Conservation (phyloP, 805 yeast genomes). For the Pichia scutulata region DNA sequence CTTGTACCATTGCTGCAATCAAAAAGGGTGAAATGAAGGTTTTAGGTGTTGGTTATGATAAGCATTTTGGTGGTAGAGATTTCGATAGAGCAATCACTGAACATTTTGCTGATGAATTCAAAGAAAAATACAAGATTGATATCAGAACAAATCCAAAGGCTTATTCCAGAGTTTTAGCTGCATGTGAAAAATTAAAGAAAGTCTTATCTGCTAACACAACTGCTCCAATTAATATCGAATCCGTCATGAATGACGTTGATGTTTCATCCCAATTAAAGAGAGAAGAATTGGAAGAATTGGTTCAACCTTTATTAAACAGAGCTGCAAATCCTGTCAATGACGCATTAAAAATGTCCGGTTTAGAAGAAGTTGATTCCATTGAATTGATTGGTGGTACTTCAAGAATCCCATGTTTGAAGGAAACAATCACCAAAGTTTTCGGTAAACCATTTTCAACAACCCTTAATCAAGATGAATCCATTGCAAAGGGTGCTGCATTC, state of each 20-base stretch:
- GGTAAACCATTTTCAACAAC: conserved; percentile 86
- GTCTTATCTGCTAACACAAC: conserved; percentile 90
- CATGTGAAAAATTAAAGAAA: conserved; percentile 91
- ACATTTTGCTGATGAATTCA: conserved; percentile 90
- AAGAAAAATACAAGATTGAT: conserved; percentile 87
- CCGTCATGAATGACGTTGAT: conserved; percentile 95
- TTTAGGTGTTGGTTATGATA: conserved; percentile 86
- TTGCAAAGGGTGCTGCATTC: conserved; percentile 98
- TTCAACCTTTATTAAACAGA: conserved; percentile 73
- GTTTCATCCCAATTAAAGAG: conserved; percentile 84
- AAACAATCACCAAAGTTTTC: conserved; percentile 69
- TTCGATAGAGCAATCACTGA: conserved; percentile 90
- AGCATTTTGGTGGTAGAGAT: conserved; percentile 98
- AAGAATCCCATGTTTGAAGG: conserved; percentile 91
- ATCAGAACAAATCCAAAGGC: conserved; percentile 90
- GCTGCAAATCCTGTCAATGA: conserved; percentile 68
- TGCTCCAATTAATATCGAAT: conserved; percentile 93
- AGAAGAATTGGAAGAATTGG: conserved; percentile 87
- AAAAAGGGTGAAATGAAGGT: conserved; percentile 95
- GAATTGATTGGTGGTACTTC: conserved; percentile 98
- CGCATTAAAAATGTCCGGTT: conserved; percentile 76
- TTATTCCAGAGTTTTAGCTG: conserved; percentile 82
- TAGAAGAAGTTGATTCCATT: conserved; percentile 79
- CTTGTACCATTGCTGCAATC: conserved; percentile 82
- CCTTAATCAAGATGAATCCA: conserved; percentile 97